phyloP scores from a whole-genome alignment of 305 asterid genomes.

The Solanum aculeatissimum region DNA sequence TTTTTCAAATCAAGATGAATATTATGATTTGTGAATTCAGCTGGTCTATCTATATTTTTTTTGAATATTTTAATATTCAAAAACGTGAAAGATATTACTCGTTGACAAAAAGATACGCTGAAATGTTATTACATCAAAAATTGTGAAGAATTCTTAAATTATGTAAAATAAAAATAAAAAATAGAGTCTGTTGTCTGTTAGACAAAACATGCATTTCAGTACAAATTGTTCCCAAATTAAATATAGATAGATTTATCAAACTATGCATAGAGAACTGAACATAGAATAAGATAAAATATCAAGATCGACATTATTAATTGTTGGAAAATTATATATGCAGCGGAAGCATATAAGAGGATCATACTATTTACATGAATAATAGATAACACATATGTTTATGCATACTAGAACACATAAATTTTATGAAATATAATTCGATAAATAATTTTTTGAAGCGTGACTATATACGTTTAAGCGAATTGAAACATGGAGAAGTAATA shows the following conservation, averaged over 20 bases:
- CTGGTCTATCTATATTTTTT: not conserved
- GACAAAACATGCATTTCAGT: not conserved
- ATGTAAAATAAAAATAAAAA: not conserved
- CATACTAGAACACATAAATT: no score
- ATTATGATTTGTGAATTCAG: not conserved
- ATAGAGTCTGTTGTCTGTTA: not conserved
- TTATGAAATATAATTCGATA: no score
- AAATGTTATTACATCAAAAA: not conserved
- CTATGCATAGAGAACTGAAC: not conserved
- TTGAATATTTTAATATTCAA: not conserved
- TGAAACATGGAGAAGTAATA: no score
- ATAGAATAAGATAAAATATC: not conserved
- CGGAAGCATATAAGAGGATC: no score
- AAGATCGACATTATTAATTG: no score
- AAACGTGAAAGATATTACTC: not conserved
- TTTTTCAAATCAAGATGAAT: not conserved
- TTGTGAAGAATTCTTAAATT: not conserved
- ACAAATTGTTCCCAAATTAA: not conserved
- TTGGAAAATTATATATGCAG: no score
- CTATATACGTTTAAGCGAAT: no score
- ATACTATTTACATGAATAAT: no score
- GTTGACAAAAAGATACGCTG: not conserved
- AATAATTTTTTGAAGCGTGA: no score
- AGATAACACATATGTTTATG: no score
- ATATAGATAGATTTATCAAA: not conserved